Evolutionary conservation across 75 land plant genomes (phyloP).

Genomic region (Cupressus sempervirens): DNA sequence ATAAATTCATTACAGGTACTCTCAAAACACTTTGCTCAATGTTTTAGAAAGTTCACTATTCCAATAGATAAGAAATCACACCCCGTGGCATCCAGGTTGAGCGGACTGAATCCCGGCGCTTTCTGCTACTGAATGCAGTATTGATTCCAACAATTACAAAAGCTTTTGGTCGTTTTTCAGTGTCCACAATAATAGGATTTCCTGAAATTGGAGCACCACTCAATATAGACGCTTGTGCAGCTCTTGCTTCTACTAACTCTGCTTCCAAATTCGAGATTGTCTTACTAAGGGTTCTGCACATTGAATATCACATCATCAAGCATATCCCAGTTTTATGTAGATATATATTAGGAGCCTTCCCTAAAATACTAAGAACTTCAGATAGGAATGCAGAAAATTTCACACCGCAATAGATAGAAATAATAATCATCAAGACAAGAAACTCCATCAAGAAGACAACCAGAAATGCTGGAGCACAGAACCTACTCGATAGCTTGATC

Average conservation of each 20-base stretch:
- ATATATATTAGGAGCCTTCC: background rate
- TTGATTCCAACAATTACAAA: slow-evolving; percentile 57
- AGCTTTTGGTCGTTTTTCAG: slow-evolving; percentile 16
- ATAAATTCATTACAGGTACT: background rate
- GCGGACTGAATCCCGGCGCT: slow-evolving; percentile 59
- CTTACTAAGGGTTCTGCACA: slow-evolving; percentile 35
- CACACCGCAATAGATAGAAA: background rate
- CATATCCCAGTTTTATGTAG: background rate
- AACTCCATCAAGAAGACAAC: background rate
- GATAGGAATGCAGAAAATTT: background rate
- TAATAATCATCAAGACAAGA: background rate
- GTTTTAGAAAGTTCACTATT: background rate
- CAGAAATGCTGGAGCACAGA: background rate
- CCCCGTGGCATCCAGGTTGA: slow-evolving; percentile 65
- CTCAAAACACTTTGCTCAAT: background rate
- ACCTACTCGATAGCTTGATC: slow-evolving; percentile 62
- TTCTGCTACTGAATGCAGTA: slow-evolving; percentile 67
- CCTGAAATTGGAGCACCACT: slow-evolving; percentile 27
- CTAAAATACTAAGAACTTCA: background rate
- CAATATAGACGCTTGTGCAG: slow-evolving; percentile 19
- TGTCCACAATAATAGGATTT: background rate
- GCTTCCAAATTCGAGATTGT: slow-evolving; percentile 35
- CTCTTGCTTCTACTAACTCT: slow-evolving; percentile 36
- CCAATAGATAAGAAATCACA: background rate
- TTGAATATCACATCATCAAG: background rate